phyloP scores from a whole-genome alignment of 2,329 filamentous ascomycete species.

The Aspergillus tanneri region DNA sequence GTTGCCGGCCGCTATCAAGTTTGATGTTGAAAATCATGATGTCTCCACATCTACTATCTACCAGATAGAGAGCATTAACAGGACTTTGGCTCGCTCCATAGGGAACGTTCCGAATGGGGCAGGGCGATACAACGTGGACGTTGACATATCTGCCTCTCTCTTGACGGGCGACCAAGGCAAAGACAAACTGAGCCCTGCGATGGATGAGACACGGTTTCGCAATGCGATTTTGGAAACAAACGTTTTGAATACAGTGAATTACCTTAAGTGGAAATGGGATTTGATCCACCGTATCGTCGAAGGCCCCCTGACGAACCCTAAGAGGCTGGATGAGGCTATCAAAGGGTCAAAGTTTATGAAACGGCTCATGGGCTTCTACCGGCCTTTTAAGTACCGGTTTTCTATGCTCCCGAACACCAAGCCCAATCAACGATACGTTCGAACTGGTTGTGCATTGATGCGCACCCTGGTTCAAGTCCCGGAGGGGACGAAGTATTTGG shows the following conservation, averaged over 20 bases:
- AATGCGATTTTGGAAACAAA: constrained; percentile 68
- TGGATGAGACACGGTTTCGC: constrained; percentile 65
- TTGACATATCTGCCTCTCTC: constrained; percentile 47
- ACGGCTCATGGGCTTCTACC: constrained; percentile 87
- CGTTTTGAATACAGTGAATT: constrained; percentile 85
- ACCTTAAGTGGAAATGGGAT: constrained; percentile 96
- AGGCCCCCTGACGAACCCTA: constrained; percentile 85
- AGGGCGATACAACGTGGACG: constrained; percentile 44
- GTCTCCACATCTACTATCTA: constrained; percentile 88
- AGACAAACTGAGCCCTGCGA: constrained; percentile 60
- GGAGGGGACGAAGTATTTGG: constrained; percentile 80
- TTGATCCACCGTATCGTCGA: constrained; percentile 87
- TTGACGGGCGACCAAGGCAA: constrained; percentile 42
- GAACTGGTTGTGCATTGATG: constrained; percentile 83
- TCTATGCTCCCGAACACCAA: constrained; percentile 86
- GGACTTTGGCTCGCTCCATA: constrained; percentile 80
- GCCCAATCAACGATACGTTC: constrained; percentile 89
- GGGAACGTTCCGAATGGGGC: constrained; percentile 38
- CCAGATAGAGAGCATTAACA: constrained; percentile 95
- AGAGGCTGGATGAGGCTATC: constrained; percentile 88
- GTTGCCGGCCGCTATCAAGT: constrained; percentile 72
- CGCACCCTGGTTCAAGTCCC: constrained; percentile 79
- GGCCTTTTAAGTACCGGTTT: constrained; percentile 95
- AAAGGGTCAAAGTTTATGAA: constrained; percentile 96
- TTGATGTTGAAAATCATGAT: constrained; percentile 70